Evolutionary conservation across 1,284 basidiomycete species (phyloP).

Genomic region (Cryptococcus amylolentus): DNA sequence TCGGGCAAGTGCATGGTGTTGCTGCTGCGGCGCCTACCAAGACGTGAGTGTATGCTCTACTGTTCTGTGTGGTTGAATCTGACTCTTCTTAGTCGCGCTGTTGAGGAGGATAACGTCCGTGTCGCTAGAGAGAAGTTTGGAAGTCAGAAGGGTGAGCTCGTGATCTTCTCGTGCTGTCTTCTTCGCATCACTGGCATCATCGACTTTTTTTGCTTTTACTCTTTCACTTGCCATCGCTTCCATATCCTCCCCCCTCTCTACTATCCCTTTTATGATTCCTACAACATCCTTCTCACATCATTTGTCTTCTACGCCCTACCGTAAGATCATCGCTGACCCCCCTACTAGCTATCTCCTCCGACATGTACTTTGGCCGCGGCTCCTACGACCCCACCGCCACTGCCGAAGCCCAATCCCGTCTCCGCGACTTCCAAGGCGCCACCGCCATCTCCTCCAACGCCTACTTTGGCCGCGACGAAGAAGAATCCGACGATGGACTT

Average conservation of each 20-base stretch:
- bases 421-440: slow-evolving; percentile 85
- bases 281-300: too few species aligned
- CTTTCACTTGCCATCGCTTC: neutral
- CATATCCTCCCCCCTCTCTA: neutral
- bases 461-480: slow-evolving; percentile 91
- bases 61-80: neutral
- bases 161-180: too few species aligned
- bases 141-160: slow-evolving; percentile 64
- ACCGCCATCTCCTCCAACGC: slow-evolving; percentile 91
- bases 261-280: too few species aligned
- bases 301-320: too few species aligned
- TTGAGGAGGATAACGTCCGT: slow-evolving; percentile 60
- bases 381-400: slow-evolving; percentile 73
- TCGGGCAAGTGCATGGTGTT: slow-evolving; percentile 68
- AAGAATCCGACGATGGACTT: slow-evolving; percentile 56
- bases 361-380: slow-evolving; percentile 94
- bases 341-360: slow-evolving; percentile 75
- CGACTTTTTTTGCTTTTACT: neutral
- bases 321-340: neutral
- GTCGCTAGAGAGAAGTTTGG: slow-evolving; percentile 89
- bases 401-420: slow-evolving; percentile 73
- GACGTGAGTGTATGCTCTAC: slow-evolving; percentile 49
- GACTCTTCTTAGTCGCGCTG: slow-evolving; percentile 21
- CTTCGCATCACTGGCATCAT: too few species aligned
- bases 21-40: slow-evolving; percentile 52